Conservation (phyloP, 75 land plant genomes). For the Isoetes taiwanensis region DNA sequence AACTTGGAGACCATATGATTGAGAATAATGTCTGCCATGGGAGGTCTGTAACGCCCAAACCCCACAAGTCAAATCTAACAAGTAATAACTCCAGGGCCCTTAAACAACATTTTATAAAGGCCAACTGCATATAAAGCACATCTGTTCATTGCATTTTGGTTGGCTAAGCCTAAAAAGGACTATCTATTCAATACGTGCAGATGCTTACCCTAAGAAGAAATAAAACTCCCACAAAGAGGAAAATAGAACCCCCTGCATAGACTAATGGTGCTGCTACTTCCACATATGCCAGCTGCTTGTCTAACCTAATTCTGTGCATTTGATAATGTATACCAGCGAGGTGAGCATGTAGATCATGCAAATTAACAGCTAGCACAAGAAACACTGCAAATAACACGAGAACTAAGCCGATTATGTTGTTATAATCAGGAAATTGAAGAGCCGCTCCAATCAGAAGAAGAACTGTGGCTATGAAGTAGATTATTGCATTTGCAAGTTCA, state of each 20-base stretch:
- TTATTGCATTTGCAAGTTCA: neutral
- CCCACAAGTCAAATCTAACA: no score
- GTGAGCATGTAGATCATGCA: slow-evolving; percentile 5
- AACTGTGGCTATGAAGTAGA: neutral
- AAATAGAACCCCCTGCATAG: neutral
- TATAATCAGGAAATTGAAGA: neutral
- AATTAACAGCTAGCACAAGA: neutral
- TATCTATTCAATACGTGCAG: no score
- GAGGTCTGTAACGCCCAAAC: no score
- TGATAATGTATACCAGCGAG: slow-evolving; percentile 1
- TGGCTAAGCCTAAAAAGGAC: no score
- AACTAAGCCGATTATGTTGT: neutral
- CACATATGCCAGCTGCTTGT: neutral
- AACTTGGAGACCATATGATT: no score
- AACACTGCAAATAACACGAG: neutral
- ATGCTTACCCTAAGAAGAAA: neutral
- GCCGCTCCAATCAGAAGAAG: neutral
- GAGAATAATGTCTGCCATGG: no score
- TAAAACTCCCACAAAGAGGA: neutral
- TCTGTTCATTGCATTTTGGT: no score
- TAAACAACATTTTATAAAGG: no score
- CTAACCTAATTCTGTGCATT: neutral
- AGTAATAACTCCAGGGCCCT: no score
- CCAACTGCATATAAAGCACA: no score
- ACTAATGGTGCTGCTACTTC: neutral